phyloP scores from a whole-genome alignment of 768 basidiomycete species.

The Agaricus sinodeliciosus region DNA sequence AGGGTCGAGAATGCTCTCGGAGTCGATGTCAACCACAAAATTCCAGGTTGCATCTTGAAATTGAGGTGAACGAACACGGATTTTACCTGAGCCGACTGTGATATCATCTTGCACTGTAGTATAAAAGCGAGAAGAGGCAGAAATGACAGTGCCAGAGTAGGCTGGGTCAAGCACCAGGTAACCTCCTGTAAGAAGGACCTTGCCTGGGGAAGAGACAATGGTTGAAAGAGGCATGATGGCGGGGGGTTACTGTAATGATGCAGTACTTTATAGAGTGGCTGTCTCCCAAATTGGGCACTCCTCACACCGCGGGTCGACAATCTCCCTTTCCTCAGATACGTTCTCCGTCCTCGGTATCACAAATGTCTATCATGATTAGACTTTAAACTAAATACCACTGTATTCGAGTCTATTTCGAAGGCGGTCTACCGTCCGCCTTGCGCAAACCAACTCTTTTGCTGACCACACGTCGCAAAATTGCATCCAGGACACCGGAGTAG shows the following conservation, averaged over 20 bases:
- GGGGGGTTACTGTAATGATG: conserved; percentile 12
- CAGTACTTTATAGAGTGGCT: conserved; percentile 8
- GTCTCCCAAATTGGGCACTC: conserved; percentile 6
- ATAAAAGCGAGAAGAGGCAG: conserved; percentile 93
- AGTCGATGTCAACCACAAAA: conserved; percentile 47
- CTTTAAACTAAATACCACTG: conserved; percentile 8
- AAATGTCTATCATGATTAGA: conserved; percentile 4
- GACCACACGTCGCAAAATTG: conserved; percentile 78
- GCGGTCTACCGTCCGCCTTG: conserved; percentile 50
- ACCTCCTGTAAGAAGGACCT: conserved; percentile 92
- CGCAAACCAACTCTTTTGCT: conserved; percentile 87
- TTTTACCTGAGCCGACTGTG: conserved; percentile 27
- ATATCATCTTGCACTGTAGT: conserved; percentile 50
- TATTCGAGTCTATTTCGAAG: background rate
- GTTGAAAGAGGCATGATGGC: conserved; percentile 44
- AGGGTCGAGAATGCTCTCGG: conserved; percentile 26
- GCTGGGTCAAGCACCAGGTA: conserved; percentile 91
- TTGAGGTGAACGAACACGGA: conserved; percentile 86
- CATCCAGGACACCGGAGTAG: conserved; percentile 91
- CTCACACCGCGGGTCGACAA: conserved; percentile 6
- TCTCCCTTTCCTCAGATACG: background rate
- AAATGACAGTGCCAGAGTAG: conserved; percentile 83
- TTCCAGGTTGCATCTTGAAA: conserved; percentile 78
- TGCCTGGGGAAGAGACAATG: conserved; percentile 87
- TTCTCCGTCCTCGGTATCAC: conserved; percentile 7